Evolutionary conservation across 2,329 filamentous ascomycete genomes (phyloP).

Genomic region (Hortaea werneckii): DNA sequence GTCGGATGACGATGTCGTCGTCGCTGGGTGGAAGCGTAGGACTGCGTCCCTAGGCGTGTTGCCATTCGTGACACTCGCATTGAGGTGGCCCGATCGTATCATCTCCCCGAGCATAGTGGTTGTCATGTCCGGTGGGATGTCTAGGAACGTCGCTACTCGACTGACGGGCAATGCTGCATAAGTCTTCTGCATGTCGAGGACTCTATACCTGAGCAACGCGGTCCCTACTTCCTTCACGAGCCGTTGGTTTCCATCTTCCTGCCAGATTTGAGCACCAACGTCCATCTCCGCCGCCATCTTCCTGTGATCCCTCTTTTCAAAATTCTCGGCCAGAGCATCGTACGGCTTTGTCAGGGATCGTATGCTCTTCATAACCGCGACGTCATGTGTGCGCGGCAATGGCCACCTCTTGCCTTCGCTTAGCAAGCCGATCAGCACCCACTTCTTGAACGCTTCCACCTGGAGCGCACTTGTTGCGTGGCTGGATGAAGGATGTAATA

Average conservation of each 20-base stretch:
- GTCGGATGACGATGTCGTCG: slow-evolving; percentile 11
- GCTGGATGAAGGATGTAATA: slow-evolving; percentile 57
- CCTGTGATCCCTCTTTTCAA: slow-evolving; percentile 48
- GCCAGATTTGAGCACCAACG: slow-evolving; percentile 39
- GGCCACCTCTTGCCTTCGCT: slow-evolving; percentile 50
- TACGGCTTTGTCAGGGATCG: slow-evolving; percentile 58
- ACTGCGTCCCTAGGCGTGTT: slow-evolving; percentile 33
- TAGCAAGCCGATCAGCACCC: slow-evolving; percentile 68
- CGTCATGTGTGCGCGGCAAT: slow-evolving; percentile 48
- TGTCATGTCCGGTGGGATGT: slow-evolving; percentile 41
- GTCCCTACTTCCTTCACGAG: slow-evolving; percentile 60
- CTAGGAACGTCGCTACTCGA: slow-evolving; percentile 43
- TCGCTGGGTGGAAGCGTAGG: slow-evolving; percentile 42
- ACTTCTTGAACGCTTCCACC: slow-evolving; percentile 86
- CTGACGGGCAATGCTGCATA: slow-evolving; percentile 55
- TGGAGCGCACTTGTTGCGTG: slow-evolving; percentile 61
- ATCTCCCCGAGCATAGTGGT: slow-evolving; percentile 44
- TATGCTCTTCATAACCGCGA: slow-evolving; percentile 46
- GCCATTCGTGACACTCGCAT: slow-evolving; percentile 40
- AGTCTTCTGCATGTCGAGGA: slow-evolving; percentile 61
- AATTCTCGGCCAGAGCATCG: slow-evolving; percentile 56
- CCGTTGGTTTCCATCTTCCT: slow-evolving; percentile 59
- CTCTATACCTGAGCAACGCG: slow-evolving; percentile 65
- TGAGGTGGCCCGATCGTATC: slow-evolving; percentile 41
- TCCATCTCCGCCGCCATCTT: slow-evolving; percentile 57